Conservation (phyloP, 257 asterid species). For the Plectranthus barbatus region DNA sequence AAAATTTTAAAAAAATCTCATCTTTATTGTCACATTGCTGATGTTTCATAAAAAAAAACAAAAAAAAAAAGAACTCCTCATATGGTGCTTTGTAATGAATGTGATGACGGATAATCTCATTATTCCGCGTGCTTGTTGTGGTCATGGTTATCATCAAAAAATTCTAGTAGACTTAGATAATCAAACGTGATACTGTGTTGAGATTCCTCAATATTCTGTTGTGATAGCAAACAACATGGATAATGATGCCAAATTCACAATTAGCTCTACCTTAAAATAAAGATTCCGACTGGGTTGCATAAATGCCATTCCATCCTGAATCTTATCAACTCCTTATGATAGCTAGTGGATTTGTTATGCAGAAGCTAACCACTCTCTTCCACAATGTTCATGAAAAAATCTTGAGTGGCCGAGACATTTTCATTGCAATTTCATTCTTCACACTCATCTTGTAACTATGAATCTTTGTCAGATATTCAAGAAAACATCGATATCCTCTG, state of each 20-base stretch:
- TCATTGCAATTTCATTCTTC: constrained; percentile 15
- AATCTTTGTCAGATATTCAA: constrained; percentile 9
- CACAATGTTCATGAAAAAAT: not conserved
- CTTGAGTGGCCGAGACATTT: not conserved
- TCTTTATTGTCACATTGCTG: no score
- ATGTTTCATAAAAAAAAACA: no score
- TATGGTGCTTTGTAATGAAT: not conserved
- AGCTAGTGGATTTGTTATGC: not conserved
- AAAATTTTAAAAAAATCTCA: no score
- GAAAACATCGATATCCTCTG: constrained; percentile 7
- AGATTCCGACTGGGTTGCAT: not conserved
- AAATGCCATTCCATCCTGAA: not conserved
- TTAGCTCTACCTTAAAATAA: no score
- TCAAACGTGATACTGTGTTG: not conserved
- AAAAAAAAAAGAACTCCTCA: not conserved
- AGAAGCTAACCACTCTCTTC: not conserved
- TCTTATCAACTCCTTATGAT: not conserved
- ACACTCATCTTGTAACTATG: constrained; percentile 24
- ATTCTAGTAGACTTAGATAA: no score
- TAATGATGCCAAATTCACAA: no score
- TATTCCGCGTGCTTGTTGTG: no score
- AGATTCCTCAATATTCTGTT: not conserved
- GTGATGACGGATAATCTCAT: not conserved
- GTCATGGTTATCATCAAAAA: not conserved
- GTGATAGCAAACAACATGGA: not conserved